phyloP scores from a whole-genome alignment of 176 grass and related monocot species.

The Cenchrus fungigraminus region DNA sequence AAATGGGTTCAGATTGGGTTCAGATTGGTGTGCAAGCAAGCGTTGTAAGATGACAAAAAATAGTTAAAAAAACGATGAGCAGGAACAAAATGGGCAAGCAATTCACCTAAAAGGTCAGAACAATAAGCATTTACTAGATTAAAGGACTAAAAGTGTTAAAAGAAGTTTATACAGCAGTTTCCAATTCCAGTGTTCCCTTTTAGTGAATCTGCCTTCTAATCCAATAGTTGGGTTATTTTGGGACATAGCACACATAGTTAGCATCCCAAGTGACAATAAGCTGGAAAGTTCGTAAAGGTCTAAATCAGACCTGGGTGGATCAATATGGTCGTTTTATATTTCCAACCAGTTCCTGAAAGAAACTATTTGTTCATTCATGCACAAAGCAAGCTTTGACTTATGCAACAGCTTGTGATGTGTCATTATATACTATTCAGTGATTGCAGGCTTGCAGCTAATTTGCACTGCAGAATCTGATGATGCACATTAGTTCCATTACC shows the following conservation, averaged over 20 bases:
- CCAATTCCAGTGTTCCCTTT: not conserved
- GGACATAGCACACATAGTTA: not conserved
- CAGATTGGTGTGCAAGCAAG: too few species aligned
- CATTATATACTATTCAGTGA: not conserved
- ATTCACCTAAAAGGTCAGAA: too few species aligned
- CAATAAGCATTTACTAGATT: not conserved
- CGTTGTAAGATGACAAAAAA: too few species aligned
- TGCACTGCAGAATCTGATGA: not conserved
- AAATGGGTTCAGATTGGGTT: not conserved
- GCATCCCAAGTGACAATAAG: not conserved
- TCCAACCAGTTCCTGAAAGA: not conserved
- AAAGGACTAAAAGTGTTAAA: not conserved
- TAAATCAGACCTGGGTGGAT: not conserved
- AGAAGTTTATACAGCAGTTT: not conserved
- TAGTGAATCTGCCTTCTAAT: not conserved
- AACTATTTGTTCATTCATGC: not conserved
- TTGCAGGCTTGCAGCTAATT: constrained; percentile 3
- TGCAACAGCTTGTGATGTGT: not conserved
- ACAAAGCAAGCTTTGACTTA: not conserved
- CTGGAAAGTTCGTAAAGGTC: not conserved
- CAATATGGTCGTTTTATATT: not conserved
- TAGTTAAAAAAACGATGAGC: too few species aligned
- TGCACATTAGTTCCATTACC: too few species aligned
- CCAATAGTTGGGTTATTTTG: not conserved
- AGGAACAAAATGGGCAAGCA: too few species aligned